Evolutionary conservation across 2,329 filamentous ascomycete species (phyloP).

Genomic region (Talaromyces marneffei): DNA sequence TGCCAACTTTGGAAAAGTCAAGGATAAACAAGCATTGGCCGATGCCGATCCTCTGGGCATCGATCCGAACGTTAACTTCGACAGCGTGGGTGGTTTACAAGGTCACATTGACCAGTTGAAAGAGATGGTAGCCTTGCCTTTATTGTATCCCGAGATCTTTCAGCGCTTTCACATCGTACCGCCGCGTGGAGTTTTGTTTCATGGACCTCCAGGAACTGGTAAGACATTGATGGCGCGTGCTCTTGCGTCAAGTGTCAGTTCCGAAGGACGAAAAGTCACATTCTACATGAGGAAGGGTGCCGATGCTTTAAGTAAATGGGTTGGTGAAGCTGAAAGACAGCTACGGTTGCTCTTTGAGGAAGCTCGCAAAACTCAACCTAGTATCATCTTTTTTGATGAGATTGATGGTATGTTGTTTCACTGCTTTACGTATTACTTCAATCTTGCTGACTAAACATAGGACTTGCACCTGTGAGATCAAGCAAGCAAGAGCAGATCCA

Average conservation of each 20-base stretch:
- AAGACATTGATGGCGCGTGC: constrained; percentile 95
- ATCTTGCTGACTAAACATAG: constrained; percentile 23
- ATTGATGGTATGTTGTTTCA: constrained; percentile 66
- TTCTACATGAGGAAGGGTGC: constrained; percentile 99
- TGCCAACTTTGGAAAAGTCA: constrained; percentile 86
- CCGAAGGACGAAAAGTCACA: constrained; percentile 87
- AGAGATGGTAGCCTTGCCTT: constrained; percentile 93
- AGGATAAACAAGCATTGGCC: constrained; percentile 83
- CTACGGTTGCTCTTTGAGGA: constrained; percentile 91
- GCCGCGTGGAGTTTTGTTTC: constrained; percentile 89
- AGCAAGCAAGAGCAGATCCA: constrained; percentile 99
- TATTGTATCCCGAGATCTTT: constrained; percentile 94
- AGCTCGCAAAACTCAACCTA: constrained; percentile 89
- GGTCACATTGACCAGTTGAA: constrained; percentile 95
- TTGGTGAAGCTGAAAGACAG: constrained; percentile 94
- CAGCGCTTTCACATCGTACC: constrained; percentile 86
- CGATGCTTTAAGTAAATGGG: constrained; percentile 97
- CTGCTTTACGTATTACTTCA: background rate
- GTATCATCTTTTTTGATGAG: constrained; percentile 99
- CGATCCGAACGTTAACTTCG: constrained; percentile 87
- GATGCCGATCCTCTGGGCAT: constrained; percentile 94
- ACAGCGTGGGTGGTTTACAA: constrained; percentile 84
- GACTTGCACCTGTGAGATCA: constrained; percentile 83
- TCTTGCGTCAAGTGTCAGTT: constrained; percentile 81
- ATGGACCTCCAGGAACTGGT: constrained; percentile 93